A percentile compares a stretch with the other conserved stretches of the same genome.
These are phyloP conservation scores for Neurospora discreta DNA, from an alignment of 495 filamentous ascomycete species.

Conservation along the genomic window DNA sequence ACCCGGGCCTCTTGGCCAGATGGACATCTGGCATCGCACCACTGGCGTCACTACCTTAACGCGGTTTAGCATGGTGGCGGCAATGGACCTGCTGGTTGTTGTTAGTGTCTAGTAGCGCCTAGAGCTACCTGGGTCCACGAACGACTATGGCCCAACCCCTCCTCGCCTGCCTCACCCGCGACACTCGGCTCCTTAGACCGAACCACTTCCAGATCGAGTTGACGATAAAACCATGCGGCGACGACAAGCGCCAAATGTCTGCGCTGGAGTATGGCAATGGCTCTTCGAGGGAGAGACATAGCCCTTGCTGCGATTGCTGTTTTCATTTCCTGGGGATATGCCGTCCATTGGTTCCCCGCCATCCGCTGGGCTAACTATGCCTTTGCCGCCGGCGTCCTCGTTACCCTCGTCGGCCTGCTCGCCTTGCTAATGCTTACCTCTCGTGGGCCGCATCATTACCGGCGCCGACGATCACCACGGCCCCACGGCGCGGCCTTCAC, in stretches of 20 bases:
- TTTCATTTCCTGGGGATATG: conserved; percentile 80
- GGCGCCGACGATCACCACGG: conserved; percentile 24
- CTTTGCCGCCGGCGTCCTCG: conserved; percentile 53
- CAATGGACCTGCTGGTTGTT: neutral
- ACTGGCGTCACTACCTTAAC: neutral
- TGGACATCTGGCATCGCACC: neutral
- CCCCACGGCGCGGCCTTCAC: conserved; percentile 51
- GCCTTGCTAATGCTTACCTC: conserved; percentile 53
- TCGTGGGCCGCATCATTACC: conserved; percentile 34
- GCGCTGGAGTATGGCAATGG: conserved; percentile 46
- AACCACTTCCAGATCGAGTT: neutral
- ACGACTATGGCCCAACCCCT: neutral
- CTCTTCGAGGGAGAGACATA: conserved; percentile 66
- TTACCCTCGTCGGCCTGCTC: conserved; percentile 39
- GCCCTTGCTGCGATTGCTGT: conserved; percentile 53
- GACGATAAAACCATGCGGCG: conserved; percentile 28
- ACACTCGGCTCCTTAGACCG: neutral
- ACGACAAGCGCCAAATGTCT: conserved; percentile 16
- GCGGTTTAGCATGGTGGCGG: neutral
- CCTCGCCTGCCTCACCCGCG: neutral
- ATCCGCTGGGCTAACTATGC: conserved; percentile 75
- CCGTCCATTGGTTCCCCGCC: conserved; percentile 65
- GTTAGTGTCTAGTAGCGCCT: neutral
- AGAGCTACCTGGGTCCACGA: neutral
- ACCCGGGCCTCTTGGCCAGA: neutral